phyloP scores from a whole-genome alignment of 768 basidiomycete species.

The Coprinellus micaceus region DNA sequence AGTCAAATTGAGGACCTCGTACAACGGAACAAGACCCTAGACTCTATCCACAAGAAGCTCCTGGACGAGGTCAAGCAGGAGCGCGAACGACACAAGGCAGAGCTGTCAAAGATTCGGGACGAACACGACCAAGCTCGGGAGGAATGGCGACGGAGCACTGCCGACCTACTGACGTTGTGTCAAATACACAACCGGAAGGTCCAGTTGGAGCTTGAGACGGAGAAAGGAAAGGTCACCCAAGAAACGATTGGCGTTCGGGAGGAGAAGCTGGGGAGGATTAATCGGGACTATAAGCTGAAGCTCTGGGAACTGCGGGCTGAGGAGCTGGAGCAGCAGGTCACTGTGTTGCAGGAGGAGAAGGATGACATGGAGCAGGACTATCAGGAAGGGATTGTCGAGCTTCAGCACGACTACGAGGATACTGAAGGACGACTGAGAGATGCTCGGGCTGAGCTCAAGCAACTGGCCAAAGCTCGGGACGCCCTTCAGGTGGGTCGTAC shows the following conservation, averaged over 20 bases:
- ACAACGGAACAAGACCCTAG: conserved; percentile 60
- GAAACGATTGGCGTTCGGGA: conserved; percentile 51
- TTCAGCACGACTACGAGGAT: conserved; percentile 27
- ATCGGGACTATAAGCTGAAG: conserved; percentile 65
- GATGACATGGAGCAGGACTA: conserved; percentile 49
- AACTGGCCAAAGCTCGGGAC: conserved; percentile 40
- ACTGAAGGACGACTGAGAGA: conserved; percentile 37
- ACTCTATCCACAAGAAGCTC: conserved; percentile 56
- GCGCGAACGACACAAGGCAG: conserved; percentile 37
- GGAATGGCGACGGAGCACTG: conserved; percentile 61
- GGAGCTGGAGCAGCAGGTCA: conserved; percentile 53
- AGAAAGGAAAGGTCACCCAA: conserved; percentile 46
- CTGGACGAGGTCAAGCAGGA: conserved; percentile 44
- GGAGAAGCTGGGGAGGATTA: conserved; percentile 57
- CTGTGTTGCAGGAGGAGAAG: conserved; percentile 48
- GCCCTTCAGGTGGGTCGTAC: conserved; percentile 39
- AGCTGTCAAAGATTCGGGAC: conserved; percentile 48
- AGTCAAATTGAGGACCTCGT: conserved; percentile 73
- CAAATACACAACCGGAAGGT: conserved; percentile 62
- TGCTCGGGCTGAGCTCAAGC: conserved; percentile 35
- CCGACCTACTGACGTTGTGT: conserved; percentile 59
- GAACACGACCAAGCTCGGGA: conserved; percentile 38
- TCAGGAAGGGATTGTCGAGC: conserved; percentile 43
- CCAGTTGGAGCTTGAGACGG: conserved; percentile 50
- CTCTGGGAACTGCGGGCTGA: conserved; percentile 62